Evolutionary conservation across 768 basidiomycete species (phyloP).

Genomic region (Lyophyllum atratum): DNA sequence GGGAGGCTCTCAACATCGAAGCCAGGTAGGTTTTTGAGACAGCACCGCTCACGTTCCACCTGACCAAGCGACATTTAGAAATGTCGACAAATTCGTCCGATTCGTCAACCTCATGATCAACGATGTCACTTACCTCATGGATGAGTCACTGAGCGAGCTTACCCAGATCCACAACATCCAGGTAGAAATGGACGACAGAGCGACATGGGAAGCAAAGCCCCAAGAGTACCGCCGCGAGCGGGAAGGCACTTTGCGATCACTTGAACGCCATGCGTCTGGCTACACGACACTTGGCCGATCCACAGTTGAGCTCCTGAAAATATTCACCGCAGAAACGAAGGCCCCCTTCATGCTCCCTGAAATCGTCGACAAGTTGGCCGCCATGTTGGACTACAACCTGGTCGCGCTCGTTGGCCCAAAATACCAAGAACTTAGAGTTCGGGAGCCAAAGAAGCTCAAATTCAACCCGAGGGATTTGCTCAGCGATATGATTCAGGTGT

Average conservation of each 20-base stretch:
- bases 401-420: conserved; percentile 86
- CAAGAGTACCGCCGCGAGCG: conserved; percentile 81
- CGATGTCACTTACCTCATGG: conserved; percentile 97
- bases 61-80: conserved; percentile 40
- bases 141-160: conserved; percentile 90
- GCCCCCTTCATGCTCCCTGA: conserved; percentile 95
- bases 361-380: conserved; percentile 92
- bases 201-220: conserved; percentile 67
- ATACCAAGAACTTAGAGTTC: conserved; percentile 83
- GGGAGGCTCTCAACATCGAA: conserved; percentile 82
- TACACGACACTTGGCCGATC: conserved; percentile 87
- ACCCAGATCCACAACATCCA: conserved; percentile 88
- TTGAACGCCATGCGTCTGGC: conserved; percentile 83
- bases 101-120: conserved; percentile 99
- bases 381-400: conserved; percentile 95
- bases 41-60: not conserved
- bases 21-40: conserved; percentile 53
- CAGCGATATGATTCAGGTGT: conserved; percentile 87
- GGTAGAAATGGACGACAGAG: conserved; percentile 77
- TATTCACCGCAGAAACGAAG: conserved; percentile 91
- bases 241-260: conserved; percentile 70
- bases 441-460: conserved; percentile 83
- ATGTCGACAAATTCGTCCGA: conserved; percentile 90
- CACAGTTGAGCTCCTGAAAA: conserved; percentile 87
- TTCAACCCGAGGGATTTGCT: conserved; percentile 86